Conservation (phyloP, 2,329 filamentous ascomycete genomes). For the Zymoseptoria tritici region DNA sequence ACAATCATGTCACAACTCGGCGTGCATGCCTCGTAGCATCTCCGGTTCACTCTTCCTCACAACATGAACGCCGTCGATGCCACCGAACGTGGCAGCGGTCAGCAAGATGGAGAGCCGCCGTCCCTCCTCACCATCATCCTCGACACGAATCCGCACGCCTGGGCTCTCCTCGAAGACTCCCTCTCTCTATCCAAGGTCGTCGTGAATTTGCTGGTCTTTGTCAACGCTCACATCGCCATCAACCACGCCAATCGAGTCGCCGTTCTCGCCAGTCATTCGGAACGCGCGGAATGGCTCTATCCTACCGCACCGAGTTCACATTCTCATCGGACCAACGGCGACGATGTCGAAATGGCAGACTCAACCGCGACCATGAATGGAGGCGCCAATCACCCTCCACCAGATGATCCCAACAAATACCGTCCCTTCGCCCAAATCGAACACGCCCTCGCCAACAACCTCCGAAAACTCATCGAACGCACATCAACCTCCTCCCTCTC, state of each 20-base stretch:
- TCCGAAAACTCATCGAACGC: slow-evolving; percentile 62
- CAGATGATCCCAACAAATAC: slow-evolving; percentile 72
- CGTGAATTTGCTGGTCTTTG: slow-evolving; percentile 86
- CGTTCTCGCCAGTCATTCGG: slow-evolving; percentile 80
- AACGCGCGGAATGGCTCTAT: slow-evolving; percentile 84
- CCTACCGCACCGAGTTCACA: slow-evolving; percentile 44
- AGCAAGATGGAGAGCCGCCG: slow-evolving; percentile 45
- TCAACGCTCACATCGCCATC: slow-evolving; percentile 92
- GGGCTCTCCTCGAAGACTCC: slow-evolving; percentile 67
- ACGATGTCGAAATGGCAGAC: slow-evolving; percentile 27
- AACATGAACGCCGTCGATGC: slow-evolving; percentile 60
- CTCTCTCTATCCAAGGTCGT: slow-evolving; percentile 78
- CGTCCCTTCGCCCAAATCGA: slow-evolving; percentile 86
- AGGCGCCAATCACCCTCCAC: slow-evolving; percentile 24
- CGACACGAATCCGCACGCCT: slow-evolving; percentile 93
- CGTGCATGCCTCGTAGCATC: too few species aligned
- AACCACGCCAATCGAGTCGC: slow-evolving; percentile 91
- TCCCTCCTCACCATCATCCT: slow-evolving; percentile 85
- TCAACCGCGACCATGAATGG: slow-evolving; percentile 13
- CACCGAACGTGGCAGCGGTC: slow-evolving; percentile 36
- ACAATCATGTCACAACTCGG: slow-evolving; percentile 1
- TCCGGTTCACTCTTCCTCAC: not conserved
- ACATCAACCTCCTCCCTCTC: slow-evolving; percentile 60
- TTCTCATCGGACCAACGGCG: slow-evolving; percentile 18
- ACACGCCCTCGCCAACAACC: slow-evolving; percentile 64